Conservation (phyloP, 169 alveolate species). For the Babesia divergens region DNA sequence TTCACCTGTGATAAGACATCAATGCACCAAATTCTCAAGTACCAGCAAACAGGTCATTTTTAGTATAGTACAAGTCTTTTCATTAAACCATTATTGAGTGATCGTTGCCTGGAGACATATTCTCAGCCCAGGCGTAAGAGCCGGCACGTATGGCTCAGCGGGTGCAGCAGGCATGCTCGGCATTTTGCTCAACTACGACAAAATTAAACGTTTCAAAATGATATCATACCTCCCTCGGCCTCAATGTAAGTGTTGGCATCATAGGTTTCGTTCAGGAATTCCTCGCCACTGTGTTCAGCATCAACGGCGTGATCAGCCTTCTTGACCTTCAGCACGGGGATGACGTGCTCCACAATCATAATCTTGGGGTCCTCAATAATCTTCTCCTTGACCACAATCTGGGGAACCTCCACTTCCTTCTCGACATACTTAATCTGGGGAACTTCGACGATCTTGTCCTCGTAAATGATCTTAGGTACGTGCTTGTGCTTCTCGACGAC, state of each 20-base stretch:
- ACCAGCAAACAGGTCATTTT: no score
- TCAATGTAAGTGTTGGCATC: conserved; percentile 57
- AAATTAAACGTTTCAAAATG: neutral
- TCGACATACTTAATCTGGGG: conserved; percentile 80
- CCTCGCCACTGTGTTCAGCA: conserved; percentile 68
- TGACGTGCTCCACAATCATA: conserved; percentile 79
- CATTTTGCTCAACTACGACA: conserved; percentile 23
- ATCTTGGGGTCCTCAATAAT: conserved; percentile 75
- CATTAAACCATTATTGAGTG: no score
- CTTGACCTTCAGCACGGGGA: conserved; percentile 74
- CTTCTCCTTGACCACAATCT: conserved; percentile 74
- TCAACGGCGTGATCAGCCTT: conserved; percentile 71
- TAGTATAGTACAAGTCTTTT: no score
- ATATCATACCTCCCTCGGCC: conserved; percentile 37
- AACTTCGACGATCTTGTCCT: conserved; percentile 81
- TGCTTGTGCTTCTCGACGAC: conserved; percentile 76
- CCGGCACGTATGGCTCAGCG: neutral
- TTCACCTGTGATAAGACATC: no score
- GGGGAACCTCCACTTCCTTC: conserved; percentile 82
- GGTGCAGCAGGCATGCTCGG: conserved; percentile 54
- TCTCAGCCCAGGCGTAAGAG: no score
- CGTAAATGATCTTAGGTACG: conserved; percentile 74
- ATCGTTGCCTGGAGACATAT: no score
- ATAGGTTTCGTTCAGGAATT: conserved; percentile 40
- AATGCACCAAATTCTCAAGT: no score